Base-by-base conservation (phyloP, 2,329 filamentous ascomycete species). In the Epichloe festucae region DNA sequence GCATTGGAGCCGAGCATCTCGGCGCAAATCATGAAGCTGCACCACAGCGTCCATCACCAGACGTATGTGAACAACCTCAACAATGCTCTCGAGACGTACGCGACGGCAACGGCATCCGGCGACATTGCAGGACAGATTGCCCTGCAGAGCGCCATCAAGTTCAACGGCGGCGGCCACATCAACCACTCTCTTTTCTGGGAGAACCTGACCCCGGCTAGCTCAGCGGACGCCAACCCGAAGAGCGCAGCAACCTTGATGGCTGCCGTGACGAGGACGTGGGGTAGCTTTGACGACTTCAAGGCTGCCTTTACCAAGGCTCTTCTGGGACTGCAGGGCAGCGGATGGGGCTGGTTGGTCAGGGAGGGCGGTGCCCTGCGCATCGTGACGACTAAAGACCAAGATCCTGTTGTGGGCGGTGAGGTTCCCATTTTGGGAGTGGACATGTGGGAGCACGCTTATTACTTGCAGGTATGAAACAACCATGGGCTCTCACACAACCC, bases 391-490 rank as follows among this genome's bases (percentile, higher is more conserved):
- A 88, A 89, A 65, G 88, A 95, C 64, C 89, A 95, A 71, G 89
- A 94, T 62, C 83, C 84, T 1, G 77, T 88, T 4, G 77, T 84
- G 12, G 60, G 73, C 15, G 75, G 78, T 4, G 78, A 82, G 57
- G 75, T 79, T n/a, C 84, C 84, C 8, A 70, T 95, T 19, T 74
- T 89, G 42, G 88, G 87, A 0, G 75, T 95, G 2, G 89, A 95
- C 65, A 91, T 94, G 80, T 94, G 88, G 89, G 89, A 95, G 71
- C 89, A 95, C 71, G 89, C 89, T 0, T 95, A 94, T 65, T 95
- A 95, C 63, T 70, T 94, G 17, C 87, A 88, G 74, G 81, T 83
- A 55, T 57, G 70, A 34, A 23, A 14, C 3, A 19, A 12, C n/a
- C 27, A 38, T 3, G 36, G 14, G 36, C 36, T 10, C 7, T 23